phyloP scores from a whole-genome alignment of 495 filamentous ascomycete genomes.

The Wilcoxina mikolae region DNA sequence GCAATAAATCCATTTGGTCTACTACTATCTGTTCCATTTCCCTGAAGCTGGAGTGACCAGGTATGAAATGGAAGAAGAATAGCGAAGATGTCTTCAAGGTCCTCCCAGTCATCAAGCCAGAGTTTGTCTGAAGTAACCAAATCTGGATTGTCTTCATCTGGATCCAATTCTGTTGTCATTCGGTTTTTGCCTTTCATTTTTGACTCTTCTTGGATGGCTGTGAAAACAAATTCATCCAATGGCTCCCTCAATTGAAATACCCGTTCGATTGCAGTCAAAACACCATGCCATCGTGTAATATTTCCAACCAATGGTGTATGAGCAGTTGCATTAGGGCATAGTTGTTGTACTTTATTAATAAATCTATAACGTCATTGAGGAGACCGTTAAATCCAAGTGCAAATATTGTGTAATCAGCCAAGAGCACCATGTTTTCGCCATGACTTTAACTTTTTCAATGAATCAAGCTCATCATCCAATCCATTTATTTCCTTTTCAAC shows the following conservation, averaged over 20 bases:
- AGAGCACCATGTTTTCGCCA: too few relatives aligned
- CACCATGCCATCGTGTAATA: background rate
- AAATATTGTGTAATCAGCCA: constrained; percentile 13
- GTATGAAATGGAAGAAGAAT: too few relatives aligned
- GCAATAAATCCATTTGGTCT: background rate
- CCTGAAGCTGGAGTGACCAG: too few relatives aligned
- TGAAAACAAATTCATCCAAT: background rate
- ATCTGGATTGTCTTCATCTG: background rate
- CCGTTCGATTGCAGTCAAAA: background rate
- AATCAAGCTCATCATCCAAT: too few relatives aligned
- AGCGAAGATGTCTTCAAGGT: background rate
- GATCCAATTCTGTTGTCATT: too few relatives aligned
- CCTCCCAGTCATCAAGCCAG: background rate
- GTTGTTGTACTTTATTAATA: background rate
- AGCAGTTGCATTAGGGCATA: constrained; percentile 1
- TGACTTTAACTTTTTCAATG: too few relatives aligned
- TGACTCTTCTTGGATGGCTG: background rate
- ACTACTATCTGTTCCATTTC: too few relatives aligned
- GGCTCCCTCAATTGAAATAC: background rate
- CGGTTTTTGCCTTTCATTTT: too few relatives aligned
- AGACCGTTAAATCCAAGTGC: too few relatives aligned
- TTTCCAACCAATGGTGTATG: background rate
- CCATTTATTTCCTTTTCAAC: background rate
- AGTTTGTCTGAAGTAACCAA: background rate
- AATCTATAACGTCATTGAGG: background rate